Percentiles rank a stretch among this genome's conserved stretches.
These are phyloP conservation scores for Coniosporium apollinis DNA, from an alignment of 495 filamentous ascomycete genomes.

Conservation along the genomic window DNA sequence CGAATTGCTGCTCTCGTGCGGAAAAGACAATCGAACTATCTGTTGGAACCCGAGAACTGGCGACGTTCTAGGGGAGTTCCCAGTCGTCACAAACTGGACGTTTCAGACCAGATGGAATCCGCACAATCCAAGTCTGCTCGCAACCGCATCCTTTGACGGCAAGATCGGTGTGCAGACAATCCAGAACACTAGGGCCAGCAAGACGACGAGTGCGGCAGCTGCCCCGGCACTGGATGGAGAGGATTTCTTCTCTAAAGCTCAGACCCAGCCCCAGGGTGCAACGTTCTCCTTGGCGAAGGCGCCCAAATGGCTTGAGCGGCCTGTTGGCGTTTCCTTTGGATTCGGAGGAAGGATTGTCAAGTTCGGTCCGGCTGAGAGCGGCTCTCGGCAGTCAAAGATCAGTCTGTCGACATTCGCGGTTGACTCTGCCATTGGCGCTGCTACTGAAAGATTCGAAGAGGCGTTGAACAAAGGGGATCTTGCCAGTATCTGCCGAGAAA, in stretches of 20 bases:
- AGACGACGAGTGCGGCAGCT: conserved; percentile 35
- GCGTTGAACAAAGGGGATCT: conserved; percentile 66
- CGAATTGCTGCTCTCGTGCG: conserved; percentile 80
- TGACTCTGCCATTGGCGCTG: conserved; percentile 66
- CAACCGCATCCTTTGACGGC: conserved; percentile 92
- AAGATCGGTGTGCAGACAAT: conserved; percentile 84
- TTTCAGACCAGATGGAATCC: conserved; percentile 94
- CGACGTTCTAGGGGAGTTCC: conserved; percentile 75
- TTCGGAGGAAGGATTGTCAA: conserved; percentile 88
- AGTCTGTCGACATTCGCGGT: conserved; percentile 76
- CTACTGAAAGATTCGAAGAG: conserved; percentile 74
- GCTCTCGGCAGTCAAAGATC: conserved; percentile 54
- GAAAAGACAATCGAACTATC: conserved; percentile 90
- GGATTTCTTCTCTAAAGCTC: conserved; percentile 91
- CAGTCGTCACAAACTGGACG: conserved; percentile 95
- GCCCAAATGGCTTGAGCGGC: conserved; percentile 78
- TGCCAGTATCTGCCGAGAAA: conserved; percentile 60
- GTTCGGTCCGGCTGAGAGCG: conserved; percentile 40
- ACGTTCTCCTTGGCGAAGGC: conserved; percentile 74
- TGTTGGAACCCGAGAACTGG: conserved; percentile 94
- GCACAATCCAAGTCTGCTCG: conserved; percentile 73
- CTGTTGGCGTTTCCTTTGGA: conserved; percentile 78
- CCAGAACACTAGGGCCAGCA: conserved; percentile 58
- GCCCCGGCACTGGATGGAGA: conserved; percentile 68
- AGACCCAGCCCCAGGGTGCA: conserved; percentile 74